These are phyloP conservation scores for Talaromyces atroroseus DNA, from an alignment of 2,329 filamentous ascomycete species.

Conservation along the genomic window DNA sequence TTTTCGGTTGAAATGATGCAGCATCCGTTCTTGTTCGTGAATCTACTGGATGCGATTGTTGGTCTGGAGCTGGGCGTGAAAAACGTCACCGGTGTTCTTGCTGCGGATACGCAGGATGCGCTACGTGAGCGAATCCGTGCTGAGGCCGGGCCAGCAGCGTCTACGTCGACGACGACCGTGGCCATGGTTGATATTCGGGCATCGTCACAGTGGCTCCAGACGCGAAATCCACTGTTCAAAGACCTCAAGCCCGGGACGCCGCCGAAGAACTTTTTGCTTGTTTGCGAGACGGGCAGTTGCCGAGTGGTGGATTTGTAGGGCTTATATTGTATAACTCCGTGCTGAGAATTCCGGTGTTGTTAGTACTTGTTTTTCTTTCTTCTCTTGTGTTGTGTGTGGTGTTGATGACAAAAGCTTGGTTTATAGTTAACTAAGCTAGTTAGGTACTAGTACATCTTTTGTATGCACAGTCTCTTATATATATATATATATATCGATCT, in stretches of 20 bases:
- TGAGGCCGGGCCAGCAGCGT: constrained; percentile 28
- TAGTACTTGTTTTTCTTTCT: too few relatives aligned
- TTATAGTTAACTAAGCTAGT: too few relatives aligned
- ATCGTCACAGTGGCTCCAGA: constrained; percentile 34
- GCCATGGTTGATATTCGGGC: constrained; percentile 35
- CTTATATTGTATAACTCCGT: background rate
- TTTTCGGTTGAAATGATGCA: constrained; percentile 91
- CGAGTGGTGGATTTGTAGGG: constrained; percentile 27
- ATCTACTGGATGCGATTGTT: constrained; percentile 71
- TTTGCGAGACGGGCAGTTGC: constrained; percentile 36
- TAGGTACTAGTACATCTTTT: too few relatives aligned
- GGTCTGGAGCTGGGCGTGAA: constrained; percentile 65
- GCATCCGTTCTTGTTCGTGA: constrained; percentile 86
- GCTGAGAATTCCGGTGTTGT: too few relatives aligned
- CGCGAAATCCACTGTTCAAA: constrained; percentile 32
- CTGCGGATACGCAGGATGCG: constrained; percentile 24
- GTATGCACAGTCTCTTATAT: too few relatives aligned
- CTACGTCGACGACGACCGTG: constrained; percentile 28
- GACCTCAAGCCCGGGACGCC: constrained; percentile 30
- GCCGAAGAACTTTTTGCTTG: constrained; percentile 34
- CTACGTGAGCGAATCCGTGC: constrained; percentile 25
- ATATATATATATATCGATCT: too few relatives aligned
- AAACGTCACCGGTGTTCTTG: constrained; percentile 51
- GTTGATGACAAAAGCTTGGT: too few relatives aligned
- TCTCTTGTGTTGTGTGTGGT: too few relatives aligned